A percentile compares a stretch with the other conserved stretches of the same genome.
These are phyloP conservation scores for Canavalia ensiformis DNA, from an alignment of 306 rosid genomes.

Conservation along the genomic window DNA sequence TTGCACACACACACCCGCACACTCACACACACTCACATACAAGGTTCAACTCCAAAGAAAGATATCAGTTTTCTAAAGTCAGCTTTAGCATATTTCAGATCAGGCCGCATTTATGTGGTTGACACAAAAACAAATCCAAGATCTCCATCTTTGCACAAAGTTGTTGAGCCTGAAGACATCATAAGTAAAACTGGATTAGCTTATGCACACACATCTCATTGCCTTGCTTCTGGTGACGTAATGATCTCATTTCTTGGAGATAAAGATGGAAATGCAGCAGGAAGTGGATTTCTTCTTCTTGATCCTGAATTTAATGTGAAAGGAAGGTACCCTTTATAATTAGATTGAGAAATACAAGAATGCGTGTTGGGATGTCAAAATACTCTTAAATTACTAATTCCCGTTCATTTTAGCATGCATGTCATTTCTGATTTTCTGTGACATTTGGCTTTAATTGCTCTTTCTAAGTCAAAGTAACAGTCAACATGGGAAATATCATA, in stretches of 20 bases:
- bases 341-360: slow-evolving; percentile 35
- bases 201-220: slow-evolving; percentile 80
- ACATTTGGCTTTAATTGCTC: slow-evolving; percentile 27
- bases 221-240: slow-evolving; percentile 84
- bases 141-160: slow-evolving; percentile 75
- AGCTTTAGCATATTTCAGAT: slow-evolving; percentile 52
- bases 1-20: background rate
- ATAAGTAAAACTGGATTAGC: slow-evolving; percentile 73
- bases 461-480: background rate
- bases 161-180: slow-evolving; percentile 70
- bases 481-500: slow-evolving; percentile 2
- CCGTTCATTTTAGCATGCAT: background rate
- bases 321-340: slow-evolving; percentile 63
- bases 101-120: slow-evolving; percentile 76
- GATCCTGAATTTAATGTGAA: slow-evolving; percentile 80
- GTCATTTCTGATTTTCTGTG: background rate
- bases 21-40: background rate
- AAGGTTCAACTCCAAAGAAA: background rate
- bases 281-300: slow-evolving; percentile 84
- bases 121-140: slow-evolving; percentile 70
- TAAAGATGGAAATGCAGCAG: slow-evolving; percentile 76
- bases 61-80: background rate
- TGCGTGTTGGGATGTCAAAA: slow-evolving; percentile 6
- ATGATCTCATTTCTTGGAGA: slow-evolving; percentile 83
- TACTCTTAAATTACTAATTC: background rate